Conservation (phyloP, 2,329 filamentous ascomycete species). For the Rhinocladiella similis region DNA sequence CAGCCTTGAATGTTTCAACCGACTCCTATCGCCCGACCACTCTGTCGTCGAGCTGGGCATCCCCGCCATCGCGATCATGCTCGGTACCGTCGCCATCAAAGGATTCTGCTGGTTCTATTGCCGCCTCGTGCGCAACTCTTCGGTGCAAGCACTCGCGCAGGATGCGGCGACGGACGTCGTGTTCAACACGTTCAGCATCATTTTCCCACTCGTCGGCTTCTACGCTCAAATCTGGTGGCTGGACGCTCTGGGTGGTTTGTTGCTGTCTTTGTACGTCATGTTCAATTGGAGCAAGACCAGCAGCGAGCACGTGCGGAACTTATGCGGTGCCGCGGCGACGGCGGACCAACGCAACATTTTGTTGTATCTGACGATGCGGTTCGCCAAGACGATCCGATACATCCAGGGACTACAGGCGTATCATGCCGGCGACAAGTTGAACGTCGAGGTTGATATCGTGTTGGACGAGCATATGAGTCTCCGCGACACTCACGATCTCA, state of each 20-base stretch:
- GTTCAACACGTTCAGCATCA: slow-evolving; percentile 86
- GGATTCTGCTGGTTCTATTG: slow-evolving; percentile 84
- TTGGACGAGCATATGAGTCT: slow-evolving; percentile 73
- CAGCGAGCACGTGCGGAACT: slow-evolving; percentile 73
- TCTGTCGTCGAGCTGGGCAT: slow-evolving; percentile 70
- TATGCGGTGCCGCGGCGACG: slow-evolving; percentile 75
- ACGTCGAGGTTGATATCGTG: slow-evolving; percentile 81
- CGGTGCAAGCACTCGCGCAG: slow-evolving; percentile 75
- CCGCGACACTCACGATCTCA: slow-evolving; percentile 78
- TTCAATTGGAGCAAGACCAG: slow-evolving; percentile 75
- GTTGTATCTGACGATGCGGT: slow-evolving; percentile 90
- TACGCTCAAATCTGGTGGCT: slow-evolving; percentile 81
- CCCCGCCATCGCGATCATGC: slow-evolving; percentile 77
- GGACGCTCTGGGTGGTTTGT: slow-evolving; percentile 73
- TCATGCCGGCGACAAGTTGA: slow-evolving; percentile 81
- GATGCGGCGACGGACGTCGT: slow-evolving; percentile 76
- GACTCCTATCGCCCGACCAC: slow-evolving; percentile 62
- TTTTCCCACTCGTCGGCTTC: slow-evolving; percentile 80
- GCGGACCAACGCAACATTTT: slow-evolving; percentile 82
- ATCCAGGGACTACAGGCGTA: slow-evolving; percentile 85
- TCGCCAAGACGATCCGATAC: slow-evolving; percentile 81
- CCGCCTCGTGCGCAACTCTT: slow-evolving; percentile 79
- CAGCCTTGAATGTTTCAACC: slow-evolving; percentile 66
- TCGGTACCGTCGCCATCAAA: slow-evolving; percentile 78
- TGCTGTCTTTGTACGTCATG: slow-evolving; percentile 78